Evolutionary conservation across 805 yeast species (phyloP).

Genomic region (Dipodascopsis uninucleata): DNA sequence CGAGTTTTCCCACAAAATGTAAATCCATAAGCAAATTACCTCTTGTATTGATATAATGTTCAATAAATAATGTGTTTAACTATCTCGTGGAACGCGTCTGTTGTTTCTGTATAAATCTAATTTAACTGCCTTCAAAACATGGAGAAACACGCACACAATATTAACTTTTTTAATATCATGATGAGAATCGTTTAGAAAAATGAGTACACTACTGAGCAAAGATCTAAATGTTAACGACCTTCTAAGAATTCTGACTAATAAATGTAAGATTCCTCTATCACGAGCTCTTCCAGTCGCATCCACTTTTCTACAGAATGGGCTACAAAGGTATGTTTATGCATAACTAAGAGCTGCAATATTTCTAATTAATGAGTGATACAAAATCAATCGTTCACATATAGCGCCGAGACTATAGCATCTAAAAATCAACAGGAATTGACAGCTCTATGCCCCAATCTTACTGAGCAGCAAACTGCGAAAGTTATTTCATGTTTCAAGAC

Average conservation of each 20-base stretch:
- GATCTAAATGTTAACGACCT: constrained; percentile 14
- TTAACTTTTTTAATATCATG: no score
- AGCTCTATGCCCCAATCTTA: constrained; percentile 6
- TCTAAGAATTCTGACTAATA: constrained; percentile 13
- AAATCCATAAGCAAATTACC: no score
- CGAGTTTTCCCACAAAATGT: neutral
- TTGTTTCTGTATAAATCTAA: no score
- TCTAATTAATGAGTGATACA: neutral
- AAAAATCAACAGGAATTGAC: constrained; percentile 9
- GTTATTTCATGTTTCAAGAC: constrained; percentile 4
- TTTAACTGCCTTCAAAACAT: no score
- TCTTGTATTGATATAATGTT: no score
- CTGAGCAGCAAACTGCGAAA: constrained; percentile 10
- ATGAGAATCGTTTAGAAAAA: no score
- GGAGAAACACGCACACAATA: no score
- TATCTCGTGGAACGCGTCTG: no score
- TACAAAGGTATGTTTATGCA: constrained; percentile 11
- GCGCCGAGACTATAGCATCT: constrained; percentile 11
- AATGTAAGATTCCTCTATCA: constrained; percentile 18
- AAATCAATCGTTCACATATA: constrained; percentile 1
- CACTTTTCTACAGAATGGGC: constrained; percentile 10
- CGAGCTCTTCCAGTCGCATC: constrained; percentile 20
- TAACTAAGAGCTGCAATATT: no score
- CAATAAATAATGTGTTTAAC: no score
- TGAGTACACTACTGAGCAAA: no score